These are phyloP conservation scores for Oryza brachyantha DNA, from an alignment of 176 grass and related monocot species.

Conservation along the genomic window DNA sequence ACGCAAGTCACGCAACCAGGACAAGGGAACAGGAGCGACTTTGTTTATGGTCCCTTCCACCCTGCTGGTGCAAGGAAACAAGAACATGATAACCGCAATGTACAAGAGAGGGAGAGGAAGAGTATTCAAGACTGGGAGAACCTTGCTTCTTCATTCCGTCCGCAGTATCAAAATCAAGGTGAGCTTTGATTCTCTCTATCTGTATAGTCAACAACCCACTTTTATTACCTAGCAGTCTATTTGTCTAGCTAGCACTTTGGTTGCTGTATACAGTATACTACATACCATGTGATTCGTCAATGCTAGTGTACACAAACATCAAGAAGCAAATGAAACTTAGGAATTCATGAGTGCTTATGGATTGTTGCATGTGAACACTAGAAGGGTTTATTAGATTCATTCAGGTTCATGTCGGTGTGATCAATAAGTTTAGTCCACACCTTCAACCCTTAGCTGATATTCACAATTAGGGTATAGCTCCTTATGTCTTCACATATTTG, in stretches of 20 bases:
- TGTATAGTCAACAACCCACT: background rate
- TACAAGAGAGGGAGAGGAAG: constrained; percentile 41
- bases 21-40: constrained; percentile 42
- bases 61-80: constrained; percentile 52
- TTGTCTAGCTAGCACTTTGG: background rate
- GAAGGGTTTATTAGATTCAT: background rate
- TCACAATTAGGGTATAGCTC: background rate
- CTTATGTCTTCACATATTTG: background rate
- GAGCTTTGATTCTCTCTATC: constrained; percentile 6
- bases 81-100: background rate
- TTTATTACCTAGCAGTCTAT: background rate
- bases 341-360: background rate
- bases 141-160: constrained; percentile 63
- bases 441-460: background rate
- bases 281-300: background rate
- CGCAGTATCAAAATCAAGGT: constrained; percentile 91
- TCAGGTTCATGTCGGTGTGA: background rate
- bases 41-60: constrained; percentile 88
- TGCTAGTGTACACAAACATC: background rate
- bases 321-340: background rate
- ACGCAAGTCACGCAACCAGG: constrained; percentile 46
- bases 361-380: background rate
- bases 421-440: background rate
- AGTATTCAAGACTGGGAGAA: constrained; percentile 77
- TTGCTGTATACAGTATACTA: constrained; percentile 3